Percentiles rank a stretch among this genome's conserved stretches.
Evolutionary conservation across 306 rosid genomes (phyloP).

Genomic region (Benincasa hispida): DNA sequence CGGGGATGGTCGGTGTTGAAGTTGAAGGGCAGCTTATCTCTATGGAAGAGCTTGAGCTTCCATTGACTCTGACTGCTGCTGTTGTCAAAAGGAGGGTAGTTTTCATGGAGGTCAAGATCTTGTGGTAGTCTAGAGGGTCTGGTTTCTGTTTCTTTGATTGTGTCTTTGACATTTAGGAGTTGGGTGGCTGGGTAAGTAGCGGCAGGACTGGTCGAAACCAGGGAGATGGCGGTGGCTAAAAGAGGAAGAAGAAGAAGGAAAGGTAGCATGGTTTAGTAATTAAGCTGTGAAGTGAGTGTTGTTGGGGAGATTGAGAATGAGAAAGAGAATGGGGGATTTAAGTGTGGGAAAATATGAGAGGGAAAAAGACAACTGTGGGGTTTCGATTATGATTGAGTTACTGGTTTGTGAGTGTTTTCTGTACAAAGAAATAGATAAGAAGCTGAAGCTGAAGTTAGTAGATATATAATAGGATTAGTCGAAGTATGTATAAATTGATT

Average conservation of each 20-base stretch:
- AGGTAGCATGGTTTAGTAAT: slow-evolving; percentile 2
- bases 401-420: neutral
- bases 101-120: neutral
- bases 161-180: slow-evolving; percentile 17
- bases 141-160: slow-evolving; percentile 4
- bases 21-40: slow-evolving; percentile 38
- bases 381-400: neutral
- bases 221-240: neutral
- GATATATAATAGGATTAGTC: too few species aligned
- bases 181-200: slow-evolving; percentile 27
- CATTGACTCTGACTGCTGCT: slow-evolving; percentile 3
- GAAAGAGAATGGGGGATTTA: neutral
- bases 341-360: neutral
- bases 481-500: too few species aligned
- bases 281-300: neutral
- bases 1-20: neutral
- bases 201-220: neutral
- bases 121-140: neutral
- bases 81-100: neutral
- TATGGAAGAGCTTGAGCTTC: slow-evolving; percentile 52
- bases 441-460: neutral
- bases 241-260: neutral
- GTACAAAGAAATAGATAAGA: neutral
- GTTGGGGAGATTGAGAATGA: neutral
- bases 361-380: neutral